A percentile compares a stretch with the other conserved stretches of the same genome.
Conservation (phyloP, 1,284 basidiomycete genomes). For the Porogramme epimiltina region DNA sequence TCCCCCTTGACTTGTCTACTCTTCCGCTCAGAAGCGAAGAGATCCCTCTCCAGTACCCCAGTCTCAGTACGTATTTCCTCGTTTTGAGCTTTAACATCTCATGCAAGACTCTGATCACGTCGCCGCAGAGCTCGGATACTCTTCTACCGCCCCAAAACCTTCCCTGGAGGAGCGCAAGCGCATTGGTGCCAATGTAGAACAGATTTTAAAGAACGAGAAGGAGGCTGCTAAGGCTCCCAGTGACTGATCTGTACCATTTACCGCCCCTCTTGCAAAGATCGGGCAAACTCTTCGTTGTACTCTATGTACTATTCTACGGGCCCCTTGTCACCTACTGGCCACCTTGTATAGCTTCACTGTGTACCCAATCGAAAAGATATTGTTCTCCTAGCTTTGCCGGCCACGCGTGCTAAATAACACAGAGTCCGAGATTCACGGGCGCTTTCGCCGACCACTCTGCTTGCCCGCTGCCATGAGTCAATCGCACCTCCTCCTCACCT, state of each 20-base stretch:
- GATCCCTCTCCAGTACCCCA: slow-evolving; percentile 71
- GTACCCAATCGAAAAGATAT: too few relatives aligned
- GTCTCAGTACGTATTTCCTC: slow-evolving; percentile 53
- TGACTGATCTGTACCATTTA: slow-evolving; percentile 18
- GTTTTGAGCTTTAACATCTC: not conserved
- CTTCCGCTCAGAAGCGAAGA: slow-evolving; percentile 52
- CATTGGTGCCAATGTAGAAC: slow-evolving; percentile 50
- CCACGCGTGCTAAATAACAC: too few relatives aligned
- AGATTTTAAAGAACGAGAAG: slow-evolving; percentile 49
- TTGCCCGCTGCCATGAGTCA: slow-evolving; percentile 22
- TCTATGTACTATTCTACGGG: too few relatives aligned
- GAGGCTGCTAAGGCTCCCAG: slow-evolving; percentile 55
- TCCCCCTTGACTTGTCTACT: slow-evolving; percentile 60
- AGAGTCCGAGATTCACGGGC: not conserved
- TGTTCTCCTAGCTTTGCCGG: too few relatives aligned
- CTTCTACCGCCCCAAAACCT: slow-evolving; percentile 41
- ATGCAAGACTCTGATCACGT: too few relatives aligned
- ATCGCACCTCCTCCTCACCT: slow-evolving; percentile 4
- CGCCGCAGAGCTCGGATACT: slow-evolving; percentile 54
- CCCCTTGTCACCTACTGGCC: too few relatives aligned
- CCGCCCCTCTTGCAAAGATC: too few relatives aligned
- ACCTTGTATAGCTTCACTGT: too few relatives aligned
- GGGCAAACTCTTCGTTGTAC: too few relatives aligned
- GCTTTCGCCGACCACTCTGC: not conserved
- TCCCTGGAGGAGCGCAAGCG: slow-evolving; percentile 50